Conservation (phyloP, 495 filamentous ascomycete genomes). For the Penicillium malachiteum region DNA sequence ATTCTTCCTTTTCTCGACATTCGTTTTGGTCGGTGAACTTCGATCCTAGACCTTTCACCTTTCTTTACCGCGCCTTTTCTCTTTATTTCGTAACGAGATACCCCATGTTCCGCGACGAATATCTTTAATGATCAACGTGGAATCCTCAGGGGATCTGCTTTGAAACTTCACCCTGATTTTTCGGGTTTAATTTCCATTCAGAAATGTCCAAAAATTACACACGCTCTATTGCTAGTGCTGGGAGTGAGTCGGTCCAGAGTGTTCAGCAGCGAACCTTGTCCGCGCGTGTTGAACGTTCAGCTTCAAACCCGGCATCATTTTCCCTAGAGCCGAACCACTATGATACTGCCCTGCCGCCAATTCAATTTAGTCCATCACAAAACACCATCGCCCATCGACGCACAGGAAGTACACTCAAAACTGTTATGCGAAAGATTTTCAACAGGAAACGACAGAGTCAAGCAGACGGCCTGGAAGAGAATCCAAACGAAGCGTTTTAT, state of each 20-base stretch:
- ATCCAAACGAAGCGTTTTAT: conserved; percentile 17
- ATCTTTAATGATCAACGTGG: conserved; percentile 21
- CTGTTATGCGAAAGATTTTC: conserved; percentile 51
- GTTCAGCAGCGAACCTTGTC: conserved; percentile 13
- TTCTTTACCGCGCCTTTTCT: no score
- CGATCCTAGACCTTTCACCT: background rate
- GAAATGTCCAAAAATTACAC: conserved; percentile 17
- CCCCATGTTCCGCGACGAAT: conserved; percentile 19
- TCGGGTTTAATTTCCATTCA: background rate
- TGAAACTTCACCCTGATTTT: background rate
- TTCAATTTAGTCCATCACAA: conserved; percentile 17
- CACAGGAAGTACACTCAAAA: conserved; percentile 45
- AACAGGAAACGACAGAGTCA: conserved; percentile 43
- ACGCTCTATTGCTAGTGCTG: conserved; percentile 23
- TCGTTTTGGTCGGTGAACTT: conserved; percentile 4
- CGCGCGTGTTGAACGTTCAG: conserved; percentile 18
- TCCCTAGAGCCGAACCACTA: conserved; percentile 20
- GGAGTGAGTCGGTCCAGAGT: conserved; percentile 21
- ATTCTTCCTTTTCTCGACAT: conserved; percentile 15
- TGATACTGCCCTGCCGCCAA: conserved; percentile 31
- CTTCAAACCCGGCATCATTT: conserved; percentile 18
- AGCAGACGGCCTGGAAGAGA: conserved; percentile 33
- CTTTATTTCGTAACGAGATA: conserved; percentile 17
- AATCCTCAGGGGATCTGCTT: background rate
- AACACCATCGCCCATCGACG: conserved; percentile 32